These are phyloP conservation scores for Linnemannia exigua DNA, from an alignment of 192 early-diverging fungal genomes.

Conservation along the genomic window DNA sequence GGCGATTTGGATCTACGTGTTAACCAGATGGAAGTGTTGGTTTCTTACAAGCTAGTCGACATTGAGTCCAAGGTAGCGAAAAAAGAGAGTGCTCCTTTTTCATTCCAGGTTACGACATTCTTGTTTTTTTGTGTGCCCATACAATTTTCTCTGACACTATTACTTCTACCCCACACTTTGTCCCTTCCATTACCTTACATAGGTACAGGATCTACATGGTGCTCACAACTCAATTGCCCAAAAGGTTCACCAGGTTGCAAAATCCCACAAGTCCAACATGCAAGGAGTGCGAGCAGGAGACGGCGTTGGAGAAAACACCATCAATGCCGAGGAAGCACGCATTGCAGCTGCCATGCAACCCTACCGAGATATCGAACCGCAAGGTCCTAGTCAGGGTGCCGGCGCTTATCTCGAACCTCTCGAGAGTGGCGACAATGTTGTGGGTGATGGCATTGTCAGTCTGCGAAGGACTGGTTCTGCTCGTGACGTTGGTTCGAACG, in stretches of 20 bases:
- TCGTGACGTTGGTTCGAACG: background rate
- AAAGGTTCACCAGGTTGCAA: slow-evolving; percentile 55
- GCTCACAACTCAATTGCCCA: slow-evolving; percentile 56
- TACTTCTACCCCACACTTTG: background rate
- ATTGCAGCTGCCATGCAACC: slow-evolving; percentile 30
- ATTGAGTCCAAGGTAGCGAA: slow-evolving; percentile 50
- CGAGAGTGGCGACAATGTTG: background rate
- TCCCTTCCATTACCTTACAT: background rate
- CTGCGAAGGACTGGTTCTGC: slow-evolving; percentile 11
- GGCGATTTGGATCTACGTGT: slow-evolving; percentile 51
- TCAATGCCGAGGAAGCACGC: slow-evolving; percentile 35
- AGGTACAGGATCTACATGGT: slow-evolving; percentile 56
- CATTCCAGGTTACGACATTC: background rate
- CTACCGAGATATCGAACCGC: slow-evolving; percentile 42
- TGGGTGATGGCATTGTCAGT: slow-evolving; percentile 25
- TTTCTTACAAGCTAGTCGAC: slow-evolving; percentile 54
- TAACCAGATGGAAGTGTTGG: slow-evolving; percentile 55
- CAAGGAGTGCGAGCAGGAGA: slow-evolving; percentile 46
- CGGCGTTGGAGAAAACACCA: slow-evolving; percentile 39
- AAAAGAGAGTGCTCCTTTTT: background rate
- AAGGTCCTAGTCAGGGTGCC: slow-evolving; percentile 24
- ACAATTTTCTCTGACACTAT: background rate
- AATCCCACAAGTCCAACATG: slow-evolving; percentile 55
- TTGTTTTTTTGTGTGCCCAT: background rate
- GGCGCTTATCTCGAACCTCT: slow-evolving; percentile 33